Percentiles rank a stretch among this genome's conserved stretches.
These are phyloP conservation scores for Globisporangium paddicum DNA, from an alignment of 352 stramenopile genomes.

Conservation along the genomic window DNA sequence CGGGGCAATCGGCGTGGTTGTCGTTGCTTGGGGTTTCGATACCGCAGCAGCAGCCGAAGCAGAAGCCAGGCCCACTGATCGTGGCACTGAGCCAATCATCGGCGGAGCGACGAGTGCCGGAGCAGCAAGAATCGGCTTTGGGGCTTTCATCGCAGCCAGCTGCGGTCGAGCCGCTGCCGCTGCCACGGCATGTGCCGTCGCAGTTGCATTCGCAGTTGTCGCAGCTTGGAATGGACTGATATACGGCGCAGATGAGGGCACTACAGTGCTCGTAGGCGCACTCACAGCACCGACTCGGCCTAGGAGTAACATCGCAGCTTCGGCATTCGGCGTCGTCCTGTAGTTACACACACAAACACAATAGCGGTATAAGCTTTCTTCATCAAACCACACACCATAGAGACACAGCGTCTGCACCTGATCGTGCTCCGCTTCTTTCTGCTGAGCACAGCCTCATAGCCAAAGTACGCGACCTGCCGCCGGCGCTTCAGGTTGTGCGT, in stretches of 20 bases:
- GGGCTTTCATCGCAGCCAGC: constrained; percentile 17
- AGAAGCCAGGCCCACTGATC: constrained; percentile 6
- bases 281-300: constrained; percentile 1
- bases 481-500: constrained; percentile 67
- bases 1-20: constrained; percentile 6
- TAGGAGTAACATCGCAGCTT: constrained; percentile 7
- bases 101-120: constrained; percentile 17
- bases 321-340: constrained; percentile 8
- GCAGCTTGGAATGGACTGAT: constrained; percentile 4
- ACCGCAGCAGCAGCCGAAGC: constrained; percentile 1
- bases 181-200: not conserved
- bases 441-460: constrained; percentile 74
- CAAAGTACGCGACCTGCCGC: constrained; percentile 48
- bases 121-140: constrained; percentile 22
- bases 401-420: not conserved
- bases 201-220: not conserved
- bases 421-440: constrained; percentile 55
- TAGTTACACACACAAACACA: not conserved
- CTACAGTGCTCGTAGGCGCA: not conserved
- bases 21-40: constrained; percentile 1
- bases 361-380: not conserved
- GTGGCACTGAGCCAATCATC: constrained; percentile 11
- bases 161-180: not conserved
- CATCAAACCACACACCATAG: not conserved
- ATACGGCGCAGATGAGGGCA: not conserved